Evolutionary conservation across 2,329 filamentous ascomycete species (phyloP).

Genomic region (Colletotrichum noveboracense): DNA sequence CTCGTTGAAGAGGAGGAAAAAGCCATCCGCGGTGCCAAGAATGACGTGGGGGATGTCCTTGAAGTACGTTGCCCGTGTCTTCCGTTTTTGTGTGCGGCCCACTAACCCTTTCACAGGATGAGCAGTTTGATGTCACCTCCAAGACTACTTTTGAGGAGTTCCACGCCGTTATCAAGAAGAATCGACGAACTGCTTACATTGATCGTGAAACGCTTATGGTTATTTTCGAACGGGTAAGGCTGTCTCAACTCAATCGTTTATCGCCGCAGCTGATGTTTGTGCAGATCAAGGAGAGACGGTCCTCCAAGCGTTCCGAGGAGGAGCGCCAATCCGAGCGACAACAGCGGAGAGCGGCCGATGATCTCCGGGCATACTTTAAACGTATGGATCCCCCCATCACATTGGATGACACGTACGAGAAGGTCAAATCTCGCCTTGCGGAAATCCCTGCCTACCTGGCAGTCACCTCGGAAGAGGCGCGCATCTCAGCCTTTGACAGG

Average conservation of each 20-base stretch:
- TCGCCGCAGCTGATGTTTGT: background rate
- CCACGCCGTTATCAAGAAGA: slow-evolving; percentile 78
- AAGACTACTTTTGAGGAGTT: slow-evolving; percentile 92
- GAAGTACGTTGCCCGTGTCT: slow-evolving; percentile 65
- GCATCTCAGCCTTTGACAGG: slow-evolving; percentile 88
- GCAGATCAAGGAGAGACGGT: slow-evolving; percentile 83
- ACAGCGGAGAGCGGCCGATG: slow-evolving; percentile 84
- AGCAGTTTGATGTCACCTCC: slow-evolving; percentile 87
- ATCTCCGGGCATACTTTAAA: slow-evolving; percentile 85
- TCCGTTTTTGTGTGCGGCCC: slow-evolving; percentile 13
- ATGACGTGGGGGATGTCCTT: slow-evolving; percentile 85
- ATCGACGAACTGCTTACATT: slow-evolving; percentile 88
- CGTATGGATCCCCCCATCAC: slow-evolving; percentile 85
- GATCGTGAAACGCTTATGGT: slow-evolving; percentile 78
- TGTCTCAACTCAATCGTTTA: slow-evolving; percentile 13
- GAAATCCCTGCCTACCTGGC: slow-evolving; percentile 85
- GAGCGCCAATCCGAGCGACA: slow-evolving; percentile 86
- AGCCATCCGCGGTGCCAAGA: slow-evolving; percentile 79
- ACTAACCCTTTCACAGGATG: slow-evolving; percentile 67
- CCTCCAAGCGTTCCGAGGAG: slow-evolving; percentile 77
- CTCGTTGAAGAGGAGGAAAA: slow-evolving; percentile 92
- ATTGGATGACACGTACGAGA: slow-evolving; percentile 84
- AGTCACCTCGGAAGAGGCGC: slow-evolving; percentile 81
- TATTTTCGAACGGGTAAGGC: slow-evolving; percentile 79
- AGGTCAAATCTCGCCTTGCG: slow-evolving; percentile 79